These are phyloP conservation scores for Linum lewisii DNA, from an alignment of 345 rosid species.

Conservation along the genomic window DNA sequence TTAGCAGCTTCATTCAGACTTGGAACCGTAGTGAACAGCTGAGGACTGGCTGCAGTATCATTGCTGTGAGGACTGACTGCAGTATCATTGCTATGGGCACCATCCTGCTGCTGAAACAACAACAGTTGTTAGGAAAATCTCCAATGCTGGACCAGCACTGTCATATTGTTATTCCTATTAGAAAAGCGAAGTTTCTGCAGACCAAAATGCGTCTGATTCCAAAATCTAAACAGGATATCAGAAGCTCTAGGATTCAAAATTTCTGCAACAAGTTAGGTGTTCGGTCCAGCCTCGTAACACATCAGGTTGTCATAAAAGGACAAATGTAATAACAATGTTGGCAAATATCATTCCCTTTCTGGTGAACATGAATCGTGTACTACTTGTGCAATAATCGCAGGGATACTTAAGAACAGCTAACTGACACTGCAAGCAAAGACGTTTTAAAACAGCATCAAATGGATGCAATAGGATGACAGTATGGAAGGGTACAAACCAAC, in stretches of 20 bases:
- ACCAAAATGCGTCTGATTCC: neutral
- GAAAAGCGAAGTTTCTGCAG: neutral
- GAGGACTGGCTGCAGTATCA: slow-evolving; percentile 25
- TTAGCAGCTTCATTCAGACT: slow-evolving; percentile 47
- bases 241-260: neutral
- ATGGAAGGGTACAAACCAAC: neutral
- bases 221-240: neutral
- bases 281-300: no score
- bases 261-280: no score
- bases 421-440: neutral
- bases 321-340: no score
- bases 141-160: neutral
- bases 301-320: no score
- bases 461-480: neutral
- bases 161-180: neutral
- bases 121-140: neutral
- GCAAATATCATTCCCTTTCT: no score
- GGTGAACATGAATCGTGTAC: no score
- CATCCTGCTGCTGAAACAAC: slow-evolving; percentile 15
- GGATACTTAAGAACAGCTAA: no score
- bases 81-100: slow-evolving; percentile 17
- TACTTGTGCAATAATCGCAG: no score
- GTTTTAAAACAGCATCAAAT: neutral
- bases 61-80: slow-evolving; percentile 23
- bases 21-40: slow-evolving; percentile 35